Percentiles rank a stretch among this genome's conserved stretches.
These are phyloP conservation scores for Leishmania major DNA, from an alignment of 208 protist species.

Conservation along the genomic window DNA sequence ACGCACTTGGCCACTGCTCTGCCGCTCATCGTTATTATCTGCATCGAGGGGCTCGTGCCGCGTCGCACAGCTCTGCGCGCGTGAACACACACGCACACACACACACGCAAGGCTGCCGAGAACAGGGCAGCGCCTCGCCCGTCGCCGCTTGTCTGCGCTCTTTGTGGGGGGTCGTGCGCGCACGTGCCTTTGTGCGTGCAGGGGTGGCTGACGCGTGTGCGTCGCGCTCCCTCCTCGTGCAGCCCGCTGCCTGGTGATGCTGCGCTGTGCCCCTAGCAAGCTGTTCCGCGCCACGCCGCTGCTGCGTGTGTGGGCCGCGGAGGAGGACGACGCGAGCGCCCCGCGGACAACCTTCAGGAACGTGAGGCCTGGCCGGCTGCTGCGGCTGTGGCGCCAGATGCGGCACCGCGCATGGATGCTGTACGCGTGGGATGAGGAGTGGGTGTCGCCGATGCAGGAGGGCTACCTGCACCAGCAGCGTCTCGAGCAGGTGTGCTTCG, in stretches of 20 bases:
- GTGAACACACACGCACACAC: too few relatives aligned
- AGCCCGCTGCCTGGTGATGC: conserved; percentile 26
- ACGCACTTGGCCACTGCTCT: too few relatives aligned
- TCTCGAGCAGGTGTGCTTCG: conserved; percentile 90
- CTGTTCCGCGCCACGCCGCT: conserved; percentile 55
- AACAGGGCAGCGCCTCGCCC: too few relatives aligned
- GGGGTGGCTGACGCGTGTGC: too few relatives aligned
- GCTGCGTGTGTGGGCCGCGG: conserved; percentile 85
- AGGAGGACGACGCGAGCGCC: conserved; percentile 81
- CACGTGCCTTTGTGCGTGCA: too few relatives aligned
- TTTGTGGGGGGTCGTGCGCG: too few relatives aligned
- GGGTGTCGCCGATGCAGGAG: conserved; percentile 69
- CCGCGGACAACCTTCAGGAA: conserved; percentile 91
- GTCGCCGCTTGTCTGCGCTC: too few relatives aligned
- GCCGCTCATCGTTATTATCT: too few relatives aligned
- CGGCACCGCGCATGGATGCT: conserved; percentile 83
- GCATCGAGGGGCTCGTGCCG: too few relatives aligned
- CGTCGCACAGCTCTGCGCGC: too few relatives aligned
- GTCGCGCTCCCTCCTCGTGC: too few relatives aligned
- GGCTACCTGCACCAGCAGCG: conserved; percentile 89
- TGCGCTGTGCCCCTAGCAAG: conserved; percentile 33
- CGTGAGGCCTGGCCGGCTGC: conserved; percentile 78
- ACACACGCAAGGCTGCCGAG: too few relatives aligned
- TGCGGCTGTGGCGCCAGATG: conserved; percentile 88
- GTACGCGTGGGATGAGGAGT: conserved; percentile 91